phyloP scores from a whole-genome alignment of 257 asterid genomes.

The Nicotiana sylvestris region DNA sequence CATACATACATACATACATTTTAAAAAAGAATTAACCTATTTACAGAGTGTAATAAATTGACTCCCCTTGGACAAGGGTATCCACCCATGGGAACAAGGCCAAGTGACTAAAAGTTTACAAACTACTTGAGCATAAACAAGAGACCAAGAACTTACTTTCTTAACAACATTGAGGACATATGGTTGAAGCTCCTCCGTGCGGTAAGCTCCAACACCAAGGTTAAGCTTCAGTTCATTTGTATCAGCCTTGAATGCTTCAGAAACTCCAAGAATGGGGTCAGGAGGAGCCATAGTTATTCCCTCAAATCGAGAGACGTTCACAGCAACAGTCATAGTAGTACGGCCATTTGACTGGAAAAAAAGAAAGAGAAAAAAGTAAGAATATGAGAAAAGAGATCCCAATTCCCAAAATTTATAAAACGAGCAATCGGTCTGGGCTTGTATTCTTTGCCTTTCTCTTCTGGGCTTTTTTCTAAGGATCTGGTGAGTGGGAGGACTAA shows the following conservation, averaged over 20 bases:
- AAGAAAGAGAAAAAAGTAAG: neutral
- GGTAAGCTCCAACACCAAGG: constrained; percentile 97
- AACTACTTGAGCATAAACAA: neutral
- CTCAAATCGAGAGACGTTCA: constrained; percentile 61
- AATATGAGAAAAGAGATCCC: neutral
- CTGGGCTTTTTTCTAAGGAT: neutral
- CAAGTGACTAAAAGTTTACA: neutral
- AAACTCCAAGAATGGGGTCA: constrained; percentile 96
- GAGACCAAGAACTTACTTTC: constrained; percentile 48
- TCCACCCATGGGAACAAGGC: neutral
- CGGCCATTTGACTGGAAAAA: constrained; percentile 51
- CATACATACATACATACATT: too few species aligned
- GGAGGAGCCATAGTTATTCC: constrained; percentile 90
- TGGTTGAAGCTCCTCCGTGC: constrained; percentile 95
- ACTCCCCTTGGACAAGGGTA: too few species aligned
- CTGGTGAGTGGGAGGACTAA: constrained; percentile 1
- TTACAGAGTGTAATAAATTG: too few species aligned
- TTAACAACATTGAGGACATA: constrained; percentile 95
- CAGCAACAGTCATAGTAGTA: constrained; percentile 51
- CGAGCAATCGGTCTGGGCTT: neutral
- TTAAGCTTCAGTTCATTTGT: constrained; percentile 77
- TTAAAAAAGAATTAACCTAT: too few species aligned
- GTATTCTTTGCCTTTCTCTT: neutral
- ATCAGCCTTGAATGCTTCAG: constrained; percentile 97
- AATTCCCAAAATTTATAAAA: neutral